These are phyloP conservation scores for Coemansia sp. DNA, from an alignment of 192 early-diverging fungal genomes.

Conservation along the genomic window DNA sequence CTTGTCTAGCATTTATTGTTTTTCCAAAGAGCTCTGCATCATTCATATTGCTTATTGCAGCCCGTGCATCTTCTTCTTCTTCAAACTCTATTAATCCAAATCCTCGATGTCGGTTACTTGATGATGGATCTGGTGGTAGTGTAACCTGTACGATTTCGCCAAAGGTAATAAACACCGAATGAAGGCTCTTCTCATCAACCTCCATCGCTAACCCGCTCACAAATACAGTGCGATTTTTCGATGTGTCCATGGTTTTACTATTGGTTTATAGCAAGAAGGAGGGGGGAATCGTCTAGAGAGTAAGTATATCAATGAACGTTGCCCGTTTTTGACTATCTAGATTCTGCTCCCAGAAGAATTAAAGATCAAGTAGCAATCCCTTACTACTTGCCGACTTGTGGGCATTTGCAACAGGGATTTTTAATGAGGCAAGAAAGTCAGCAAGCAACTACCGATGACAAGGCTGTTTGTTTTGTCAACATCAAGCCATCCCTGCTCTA, in stretches of 20 bases:
- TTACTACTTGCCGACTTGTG: too few species aligned
- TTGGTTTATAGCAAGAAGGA: neutral
- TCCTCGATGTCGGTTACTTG: constrained; percentile 82
- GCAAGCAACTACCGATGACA: too few species aligned
- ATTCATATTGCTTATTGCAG: constrained; percentile 96
- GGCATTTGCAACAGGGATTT: too few species aligned
- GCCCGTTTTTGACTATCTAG: too few species aligned
- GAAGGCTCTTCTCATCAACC: constrained; percentile 75
- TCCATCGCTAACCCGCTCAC: constrained; percentile 76
- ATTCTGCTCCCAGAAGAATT: too few species aligned
- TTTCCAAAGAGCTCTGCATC: constrained; percentile 83
- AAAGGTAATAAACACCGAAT: constrained; percentile 93
- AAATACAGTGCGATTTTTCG: constrained; percentile 45
- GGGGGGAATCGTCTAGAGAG: neutral
- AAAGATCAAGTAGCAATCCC: too few species aligned
- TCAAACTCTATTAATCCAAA: constrained; percentile 98
- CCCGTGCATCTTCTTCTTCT: constrained; percentile 71
- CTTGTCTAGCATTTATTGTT: constrained; percentile 84
- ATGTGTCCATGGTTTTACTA: constrained; percentile 13
- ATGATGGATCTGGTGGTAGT: constrained; percentile 77
- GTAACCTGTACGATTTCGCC: constrained; percentile 90
- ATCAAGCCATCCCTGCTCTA: too few species aligned
- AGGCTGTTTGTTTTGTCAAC: too few species aligned
- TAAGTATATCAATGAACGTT: neutral
- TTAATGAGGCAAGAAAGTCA: too few species aligned